A percentile compares a stretch with the other conserved stretches of the same genome.
These are phyloP conservation scores for Trametes maxima DNA, from an alignment of 768 basidiomycete genomes.

Conservation along the genomic window DNA sequence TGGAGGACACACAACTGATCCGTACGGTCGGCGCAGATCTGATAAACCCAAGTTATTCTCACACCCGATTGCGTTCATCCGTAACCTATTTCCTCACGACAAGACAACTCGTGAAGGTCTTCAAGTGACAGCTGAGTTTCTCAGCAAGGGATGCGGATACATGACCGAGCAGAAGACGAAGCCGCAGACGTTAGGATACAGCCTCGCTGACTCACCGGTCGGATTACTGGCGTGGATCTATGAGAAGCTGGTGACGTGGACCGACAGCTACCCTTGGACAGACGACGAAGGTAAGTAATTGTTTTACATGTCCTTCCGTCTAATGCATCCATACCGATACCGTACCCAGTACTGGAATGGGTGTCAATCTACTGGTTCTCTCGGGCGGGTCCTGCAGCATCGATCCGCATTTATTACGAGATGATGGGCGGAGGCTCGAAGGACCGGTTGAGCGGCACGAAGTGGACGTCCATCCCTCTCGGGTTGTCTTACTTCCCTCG, in stretches of 20 bases:
- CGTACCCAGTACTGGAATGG: conserved; percentile 35
- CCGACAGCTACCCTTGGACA: conserved; percentile 57
- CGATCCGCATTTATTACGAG: conserved; percentile 37
- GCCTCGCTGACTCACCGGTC: conserved; percentile 57
- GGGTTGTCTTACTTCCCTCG: conserved; percentile 35
- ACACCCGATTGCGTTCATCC: too few species aligned
- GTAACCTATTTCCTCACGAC: too few species aligned
- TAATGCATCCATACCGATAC: not conserved
- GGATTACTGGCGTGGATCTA: conserved; percentile 46
- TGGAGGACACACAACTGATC: too few species aligned
- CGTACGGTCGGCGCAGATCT: too few species aligned
- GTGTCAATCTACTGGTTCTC: conserved; percentile 40
- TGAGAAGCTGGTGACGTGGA: conserved; percentile 38
- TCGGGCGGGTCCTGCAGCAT: conserved; percentile 34
- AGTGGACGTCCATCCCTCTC: conserved; percentile 28
- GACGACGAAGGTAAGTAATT: conserved; percentile 53
- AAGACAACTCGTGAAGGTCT: conserved; percentile 17
- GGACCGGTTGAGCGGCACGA: not conserved
- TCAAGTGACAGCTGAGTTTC: conserved; percentile 4
- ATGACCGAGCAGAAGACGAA: conserved; percentile 34
- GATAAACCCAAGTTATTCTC: conserved; percentile 25
- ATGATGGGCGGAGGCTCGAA: not conserved
- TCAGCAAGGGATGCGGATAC: conserved; percentile 37
- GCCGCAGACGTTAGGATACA: conserved; percentile 49
- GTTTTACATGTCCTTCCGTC: conserved; percentile 1